phyloP scores from a whole-genome alignment of 1,284 basidiomycete species.

The Termitomyces sp. region DNA sequence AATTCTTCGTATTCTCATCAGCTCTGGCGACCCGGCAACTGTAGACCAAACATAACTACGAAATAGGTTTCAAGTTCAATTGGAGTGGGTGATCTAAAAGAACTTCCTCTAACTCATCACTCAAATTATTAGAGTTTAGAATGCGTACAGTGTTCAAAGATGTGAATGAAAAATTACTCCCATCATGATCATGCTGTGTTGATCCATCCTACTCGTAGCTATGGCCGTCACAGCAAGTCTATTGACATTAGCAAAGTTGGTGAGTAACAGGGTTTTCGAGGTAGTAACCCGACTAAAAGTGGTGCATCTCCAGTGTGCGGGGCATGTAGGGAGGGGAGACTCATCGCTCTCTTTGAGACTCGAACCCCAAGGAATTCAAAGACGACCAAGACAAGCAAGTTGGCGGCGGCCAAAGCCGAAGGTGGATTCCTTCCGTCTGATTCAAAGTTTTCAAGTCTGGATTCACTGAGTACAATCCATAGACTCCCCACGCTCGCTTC shows the following conservation, averaged over 20 bases:
- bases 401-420: constrained; percentile 42
- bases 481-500: constrained; percentile 34
- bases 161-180: constrained; percentile 34
- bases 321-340: constrained; percentile 45
- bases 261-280: constrained; percentile 27
- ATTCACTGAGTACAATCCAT: constrained; percentile 1
- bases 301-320: constrained; percentile 29
- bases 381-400: constrained; percentile 41
- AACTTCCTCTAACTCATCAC: not conserved
- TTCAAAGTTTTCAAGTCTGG: not conserved
- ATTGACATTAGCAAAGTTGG: constrained; percentile 65
- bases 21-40: not conserved
- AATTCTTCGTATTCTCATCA: not conserved
- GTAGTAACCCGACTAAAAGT: not conserved
- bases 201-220: constrained; percentile 39
- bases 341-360: constrained; percentile 50
- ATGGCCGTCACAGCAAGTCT: constrained; percentile 74
- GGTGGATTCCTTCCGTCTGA: constrained; percentile 29
- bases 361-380: constrained; percentile 29
- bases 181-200: not conserved
- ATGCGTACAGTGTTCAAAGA: constrained; percentile 62
- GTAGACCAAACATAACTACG: constrained; percentile 70
- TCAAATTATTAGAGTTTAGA: constrained; percentile 33
- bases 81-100: constrained; percentile 55
- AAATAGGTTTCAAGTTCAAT: constrained; percentile 70